Conservation (phyloP, 208 protist species). For the Acanthamoeba sp. region DNA sequence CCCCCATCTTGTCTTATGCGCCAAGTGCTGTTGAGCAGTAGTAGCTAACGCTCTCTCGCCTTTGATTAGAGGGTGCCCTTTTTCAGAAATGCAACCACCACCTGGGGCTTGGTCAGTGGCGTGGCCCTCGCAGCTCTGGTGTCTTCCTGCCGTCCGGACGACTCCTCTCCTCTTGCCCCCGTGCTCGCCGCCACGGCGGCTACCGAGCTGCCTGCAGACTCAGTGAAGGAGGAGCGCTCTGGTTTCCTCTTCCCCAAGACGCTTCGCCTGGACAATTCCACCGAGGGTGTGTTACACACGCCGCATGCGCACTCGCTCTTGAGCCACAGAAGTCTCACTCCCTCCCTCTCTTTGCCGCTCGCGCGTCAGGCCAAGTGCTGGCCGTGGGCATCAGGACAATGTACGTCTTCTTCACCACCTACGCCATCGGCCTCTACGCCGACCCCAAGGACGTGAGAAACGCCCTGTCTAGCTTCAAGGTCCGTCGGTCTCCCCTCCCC, state of each 20-base stretch:
- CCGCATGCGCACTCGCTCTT: neutral
- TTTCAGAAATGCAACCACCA: too few relatives aligned
- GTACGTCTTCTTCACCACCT: slow-evolving; percentile 70
- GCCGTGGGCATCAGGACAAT: slow-evolving; percentile 45
- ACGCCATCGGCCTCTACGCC: slow-evolving; percentile 58
- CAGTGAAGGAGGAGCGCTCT: slow-evolving; percentile 13
- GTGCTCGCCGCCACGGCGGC: neutral
- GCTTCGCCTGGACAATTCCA: neutral
- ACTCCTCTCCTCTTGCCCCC: neutral
- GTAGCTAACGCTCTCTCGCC: neutral
- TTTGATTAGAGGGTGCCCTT: neutral
- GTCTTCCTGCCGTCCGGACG: neutral
- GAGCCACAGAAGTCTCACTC: too few relatives aligned
- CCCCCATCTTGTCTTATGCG: too few relatives aligned
- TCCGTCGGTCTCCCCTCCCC: neutral
- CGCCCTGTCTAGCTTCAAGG: slow-evolving; percentile 49
- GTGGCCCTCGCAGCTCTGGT: neutral
- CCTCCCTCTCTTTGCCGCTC: neutral
- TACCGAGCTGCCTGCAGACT: neutral
- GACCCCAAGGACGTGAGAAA: slow-evolving; percentile 31
- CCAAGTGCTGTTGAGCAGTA: too few relatives aligned
- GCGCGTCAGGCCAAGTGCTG: slow-evolving; percentile 4
- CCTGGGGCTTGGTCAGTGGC: neutral
- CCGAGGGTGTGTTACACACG: neutral
- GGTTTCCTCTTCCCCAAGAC: slow-evolving; percentile 59